A percentile compares a stretch with the other conserved stretches of the same genome.
These are phyloP conservation scores for Tripidium arundinaceum DNA, from an alignment of 202 grass and related monocot genomes.

Conservation along the genomic window DNA sequence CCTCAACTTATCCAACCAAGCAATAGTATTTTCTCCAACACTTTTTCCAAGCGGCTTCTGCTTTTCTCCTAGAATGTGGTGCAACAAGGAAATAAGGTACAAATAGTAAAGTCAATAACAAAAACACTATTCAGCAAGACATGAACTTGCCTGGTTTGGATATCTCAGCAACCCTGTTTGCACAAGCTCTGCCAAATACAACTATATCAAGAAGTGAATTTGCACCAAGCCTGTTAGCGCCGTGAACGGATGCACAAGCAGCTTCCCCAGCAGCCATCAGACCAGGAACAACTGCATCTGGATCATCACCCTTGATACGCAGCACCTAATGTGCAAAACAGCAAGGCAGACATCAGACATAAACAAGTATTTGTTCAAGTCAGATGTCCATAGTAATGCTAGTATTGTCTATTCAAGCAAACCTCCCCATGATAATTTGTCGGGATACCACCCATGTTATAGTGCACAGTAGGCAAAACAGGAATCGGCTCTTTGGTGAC, in stretches of 20 bases:
- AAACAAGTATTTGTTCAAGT: neutral
- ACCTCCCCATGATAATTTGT: slow-evolving; percentile 71
- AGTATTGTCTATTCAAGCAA: neutral
- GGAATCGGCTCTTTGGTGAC: slow-evolving; percentile 72
- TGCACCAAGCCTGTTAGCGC: slow-evolving; percentile 56
- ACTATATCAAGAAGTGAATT: slow-evolving; percentile 75
- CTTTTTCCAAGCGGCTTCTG: slow-evolving; percentile 53
- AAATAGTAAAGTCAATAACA: no score
- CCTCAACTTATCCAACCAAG: slow-evolving; percentile 61
- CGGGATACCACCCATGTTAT: slow-evolving; percentile 74
- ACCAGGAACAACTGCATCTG: slow-evolving; percentile 59
- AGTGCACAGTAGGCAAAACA: slow-evolving; percentile 71
- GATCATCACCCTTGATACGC: slow-evolving; percentile 47
- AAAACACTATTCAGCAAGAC: no score
- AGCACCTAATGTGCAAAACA: slow-evolving; percentile 42
- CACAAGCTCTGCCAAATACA: slow-evolving; percentile 68
- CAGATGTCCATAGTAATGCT: no score
- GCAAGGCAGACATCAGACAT: no score
- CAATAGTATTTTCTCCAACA: slow-evolving; percentile 52
- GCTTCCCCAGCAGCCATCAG: slow-evolving; percentile 68
- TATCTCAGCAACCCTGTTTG: slow-evolving; percentile 56
- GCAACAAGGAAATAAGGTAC: no score
- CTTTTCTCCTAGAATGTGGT: slow-evolving; percentile 38
- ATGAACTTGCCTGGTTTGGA: slow-evolving; percentile 50
- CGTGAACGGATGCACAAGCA: slow-evolving; percentile 67